Base-by-base conservation (phyloP, 164 flowering plant genomes). In the Vitis labrusca region DNA sequence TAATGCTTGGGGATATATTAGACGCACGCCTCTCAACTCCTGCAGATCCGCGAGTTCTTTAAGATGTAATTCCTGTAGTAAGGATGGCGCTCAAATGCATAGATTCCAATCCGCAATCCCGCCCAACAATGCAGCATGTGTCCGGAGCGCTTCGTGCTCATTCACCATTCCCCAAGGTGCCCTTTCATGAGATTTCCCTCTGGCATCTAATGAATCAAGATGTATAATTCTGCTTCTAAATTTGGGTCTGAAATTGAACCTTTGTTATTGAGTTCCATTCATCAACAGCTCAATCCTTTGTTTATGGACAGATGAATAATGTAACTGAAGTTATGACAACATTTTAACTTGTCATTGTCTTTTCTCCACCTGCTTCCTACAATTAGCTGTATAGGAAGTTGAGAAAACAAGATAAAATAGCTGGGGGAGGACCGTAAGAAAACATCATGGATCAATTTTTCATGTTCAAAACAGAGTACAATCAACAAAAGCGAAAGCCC, bases 101-200 rank as follows among this genome's bases (percentile, higher is more conserved):
- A 8, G 10, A 50, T 5, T 1, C 64, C 29, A 14, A 69, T 0
- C 80, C 74, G 11, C 70, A 66, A n/a, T 61, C 27, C 32, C 64
- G 74, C 7, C 80, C 80, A 23, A 69, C 80, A 50, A 77, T 73
- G 80, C 37, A 64, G 14, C 11, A 10, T 5, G 72, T 76, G 19
- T 77, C 73, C 55, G 37, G 69, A 9, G 32, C 60, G 27, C 58
- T 73, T 63, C 19, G 11, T 5, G 32, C 13, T 23, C 17, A 29
- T 3, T 13, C 3, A 9, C 61, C 68, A 51, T 16, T 63, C 8
- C 17, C 4, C 17, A 17, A 63, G 23, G 27, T n/a, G 8, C 63
- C 19, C 1, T 23, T 51, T 9, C 16, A 50, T 29, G 51, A 50
- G 47, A 51, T 60, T 61, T 11, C 48, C 16, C 68, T 17, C 55